Evolutionary conservation across 2,329 filamentous ascomycete genomes (phyloP).

Genomic region (Tolypocladium tropicale): DNA sequence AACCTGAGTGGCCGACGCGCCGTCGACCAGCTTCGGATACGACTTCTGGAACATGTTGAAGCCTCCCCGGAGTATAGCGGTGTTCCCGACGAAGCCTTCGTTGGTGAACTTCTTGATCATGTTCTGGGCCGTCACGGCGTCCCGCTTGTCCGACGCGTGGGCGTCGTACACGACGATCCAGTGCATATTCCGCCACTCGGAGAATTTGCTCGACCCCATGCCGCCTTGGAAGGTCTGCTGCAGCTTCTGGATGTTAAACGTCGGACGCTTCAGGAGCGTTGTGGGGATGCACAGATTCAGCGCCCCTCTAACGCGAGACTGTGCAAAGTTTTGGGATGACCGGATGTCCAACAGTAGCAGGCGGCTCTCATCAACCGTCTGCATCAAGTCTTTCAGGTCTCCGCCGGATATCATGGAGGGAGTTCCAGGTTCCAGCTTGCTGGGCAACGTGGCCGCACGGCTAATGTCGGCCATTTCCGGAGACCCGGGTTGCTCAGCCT

Average conservation of each 20-base stretch:
- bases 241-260: constrained; percentile 81
- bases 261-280: constrained; percentile 80
- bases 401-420: constrained; percentile 42
- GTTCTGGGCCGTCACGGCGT: constrained; percentile 70
- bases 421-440: constrained; percentile 32
- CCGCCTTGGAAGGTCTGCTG: constrained; percentile 74
- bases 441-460: constrained; percentile 43
- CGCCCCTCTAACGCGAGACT: constrained; percentile 66
- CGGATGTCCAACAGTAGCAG: constrained; percentile 75
- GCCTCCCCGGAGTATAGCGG: constrained; percentile 71
- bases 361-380: constrained; percentile 25
- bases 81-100: constrained; percentile 68
- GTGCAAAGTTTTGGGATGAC: constrained; percentile 71
- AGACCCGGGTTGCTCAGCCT: constrained; percentile 28
- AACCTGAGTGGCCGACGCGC: constrained; percentile 24
- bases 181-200: constrained; percentile 62
- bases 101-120: constrained; percentile 87
- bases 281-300: constrained; percentile 93
- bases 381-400: constrained; percentile 47
- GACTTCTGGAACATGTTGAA: constrained; percentile 62
- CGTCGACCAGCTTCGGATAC: constrained; percentile 56
- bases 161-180: constrained; percentile 84
- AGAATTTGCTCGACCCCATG: constrained; percentile 60
- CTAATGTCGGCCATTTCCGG: constrained; percentile 11
- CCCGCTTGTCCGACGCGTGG: constrained; percentile 64